phyloP scores from a whole-genome alignment of 495 filamentous ascomycete species.

The Podospora sp. region DNA sequence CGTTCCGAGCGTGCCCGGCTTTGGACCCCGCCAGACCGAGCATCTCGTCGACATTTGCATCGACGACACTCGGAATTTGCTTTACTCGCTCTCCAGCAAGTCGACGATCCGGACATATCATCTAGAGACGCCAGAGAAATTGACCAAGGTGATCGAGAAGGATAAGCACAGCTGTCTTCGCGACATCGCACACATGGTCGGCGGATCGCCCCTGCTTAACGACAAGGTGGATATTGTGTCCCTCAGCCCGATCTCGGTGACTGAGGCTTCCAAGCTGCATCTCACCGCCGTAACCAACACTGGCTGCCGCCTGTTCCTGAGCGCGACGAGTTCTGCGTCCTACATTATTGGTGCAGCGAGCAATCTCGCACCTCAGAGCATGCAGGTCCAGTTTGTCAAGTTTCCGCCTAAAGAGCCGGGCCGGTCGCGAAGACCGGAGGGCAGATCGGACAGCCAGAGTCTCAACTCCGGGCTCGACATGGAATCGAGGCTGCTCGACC shows the following conservation, averaged over 20 bases:
- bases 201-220: slow-evolving; percentile 65
- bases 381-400: slow-evolving; percentile 94
- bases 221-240: slow-evolving; percentile 72
- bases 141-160: slow-evolving; percentile 59
- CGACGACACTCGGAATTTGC: slow-evolving; percentile 81
- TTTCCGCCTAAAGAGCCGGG: slow-evolving; percentile 67
- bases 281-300: slow-evolving; percentile 89
- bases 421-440: neutral
- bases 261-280: slow-evolving; percentile 80
- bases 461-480: slow-evolving; percentile 43
- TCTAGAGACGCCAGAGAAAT: slow-evolving; percentile 58
- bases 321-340: slow-evolving; percentile 77
- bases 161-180: slow-evolving; percentile 54
- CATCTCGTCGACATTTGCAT: slow-evolving; percentile 73
- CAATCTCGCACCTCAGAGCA: slow-evolving; percentile 77
- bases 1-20: slow-evolving; percentile 55
- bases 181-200: slow-evolving; percentile 78
- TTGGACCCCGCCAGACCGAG: slow-evolving; percentile 49
- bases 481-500: slow-evolving; percentile 51
- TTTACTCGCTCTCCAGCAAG: slow-evolving; percentile 85
- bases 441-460: neutral
- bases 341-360: slow-evolving; percentile 61
- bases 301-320: slow-evolving; percentile 88
- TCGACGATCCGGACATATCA: slow-evolving; percentile 88
- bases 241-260: slow-evolving; percentile 77